phyloP scores from a whole-genome alignment of 306 rosid genomes.

The Cucumis melo region DNA sequence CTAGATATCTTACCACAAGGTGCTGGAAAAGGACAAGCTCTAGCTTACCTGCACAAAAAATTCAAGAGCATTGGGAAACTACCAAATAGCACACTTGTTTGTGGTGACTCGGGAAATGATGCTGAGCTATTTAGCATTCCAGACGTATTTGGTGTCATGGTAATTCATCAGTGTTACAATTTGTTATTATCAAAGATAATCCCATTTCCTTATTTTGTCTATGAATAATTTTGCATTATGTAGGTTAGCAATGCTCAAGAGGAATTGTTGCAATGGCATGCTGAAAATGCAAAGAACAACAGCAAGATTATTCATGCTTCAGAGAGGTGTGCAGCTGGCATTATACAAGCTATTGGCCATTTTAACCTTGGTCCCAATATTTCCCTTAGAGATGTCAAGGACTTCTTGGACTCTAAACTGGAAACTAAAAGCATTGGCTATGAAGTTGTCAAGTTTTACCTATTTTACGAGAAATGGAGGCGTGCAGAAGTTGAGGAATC shows the following conservation, averaged over 20 bases:
- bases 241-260: conserved; percentile 98
- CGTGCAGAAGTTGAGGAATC: conserved; percentile 65
- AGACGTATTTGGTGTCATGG: conserved; percentile 89
- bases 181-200: background rate
- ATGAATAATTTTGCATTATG: conserved; percentile 5
- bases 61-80: conserved; percentile 54
- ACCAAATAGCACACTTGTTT: conserved; percentile 72
- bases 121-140: conserved; percentile 93
- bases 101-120: conserved; percentile 98
- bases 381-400: conserved; percentile 64
- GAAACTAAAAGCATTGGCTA: conserved; percentile 29
- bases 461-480: conserved; percentile 76
- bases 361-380: conserved; percentile 56
- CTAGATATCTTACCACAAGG: conserved; percentile 84
- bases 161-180: conserved; percentile 16
- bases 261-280: conserved; percentile 86
- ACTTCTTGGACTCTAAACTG: conserved; percentile 16
- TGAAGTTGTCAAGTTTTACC: conserved; percentile 42
- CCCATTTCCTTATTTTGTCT: background rate
- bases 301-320: conserved; percentile 78
- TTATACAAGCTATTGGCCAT: conserved; percentile 85
- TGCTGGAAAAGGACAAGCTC: conserved; percentile 99
- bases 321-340: conserved; percentile 93
- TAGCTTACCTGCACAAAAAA: conserved; percentile 76
- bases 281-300: conserved; percentile 68